These are phyloP conservation scores for Anthracocystis setariae DNA, from an alignment of 1,284 basidiomycete genomes.

Conservation along the genomic window DNA sequence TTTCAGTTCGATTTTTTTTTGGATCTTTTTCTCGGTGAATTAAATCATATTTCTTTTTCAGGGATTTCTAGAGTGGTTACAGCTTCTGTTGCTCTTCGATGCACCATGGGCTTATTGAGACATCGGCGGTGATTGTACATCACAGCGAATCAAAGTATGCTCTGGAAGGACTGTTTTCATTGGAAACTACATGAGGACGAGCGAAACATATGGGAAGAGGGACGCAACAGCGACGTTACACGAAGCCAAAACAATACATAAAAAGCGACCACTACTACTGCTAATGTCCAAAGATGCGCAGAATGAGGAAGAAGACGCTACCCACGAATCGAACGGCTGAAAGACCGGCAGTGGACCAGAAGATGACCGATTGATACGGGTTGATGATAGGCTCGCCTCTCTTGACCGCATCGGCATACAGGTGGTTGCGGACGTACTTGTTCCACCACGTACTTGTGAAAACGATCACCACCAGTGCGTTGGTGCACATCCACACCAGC, in stretches of 20 bases:
- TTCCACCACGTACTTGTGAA: conserved; percentile 55
- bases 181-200: no score
- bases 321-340: conserved; percentile 50
- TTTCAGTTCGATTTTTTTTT: no score
- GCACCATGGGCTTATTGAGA: no score
- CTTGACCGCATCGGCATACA: conserved; percentile 22
- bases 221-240: neutral
- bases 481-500: conserved; percentile 75
- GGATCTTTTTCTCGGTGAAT: no score
- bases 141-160: no score
- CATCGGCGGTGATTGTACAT: no score
- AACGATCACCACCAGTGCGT: conserved; percentile 57
- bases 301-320: conserved; percentile 43
- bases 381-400: conserved; percentile 40
- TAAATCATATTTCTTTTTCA: no score
- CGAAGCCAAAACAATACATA: neutral
- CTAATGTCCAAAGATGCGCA: conserved; percentile 52
- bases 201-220: no score
- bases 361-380: conserved; percentile 46
- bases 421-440: conserved; percentile 34
- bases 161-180: no score
- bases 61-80: no score
- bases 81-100: no score
- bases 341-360: conserved; percentile 50
- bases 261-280: no score